Evolutionary conservation across 495 filamentous ascomycete genomes (phyloP).

Genomic region (Lasiosphaeria ovina): DNA sequence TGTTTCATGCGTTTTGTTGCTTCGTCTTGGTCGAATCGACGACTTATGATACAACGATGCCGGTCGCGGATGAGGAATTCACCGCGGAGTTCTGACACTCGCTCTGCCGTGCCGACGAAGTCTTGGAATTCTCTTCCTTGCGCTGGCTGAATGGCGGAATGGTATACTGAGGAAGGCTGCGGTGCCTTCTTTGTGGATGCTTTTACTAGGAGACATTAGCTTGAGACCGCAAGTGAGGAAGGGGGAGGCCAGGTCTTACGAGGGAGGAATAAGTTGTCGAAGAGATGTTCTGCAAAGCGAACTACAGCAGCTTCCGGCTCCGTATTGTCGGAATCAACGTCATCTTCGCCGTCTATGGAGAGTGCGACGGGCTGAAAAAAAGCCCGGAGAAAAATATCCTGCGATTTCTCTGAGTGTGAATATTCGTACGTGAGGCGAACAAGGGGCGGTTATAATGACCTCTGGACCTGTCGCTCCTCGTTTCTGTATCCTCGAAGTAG

Average conservation of each 20-base stretch:
- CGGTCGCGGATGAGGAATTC: constrained; percentile 30
- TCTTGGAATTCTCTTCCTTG: constrained; percentile 16
- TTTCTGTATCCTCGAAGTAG: constrained; percentile 17
- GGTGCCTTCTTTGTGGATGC: constrained; percentile 26
- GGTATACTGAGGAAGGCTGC: constrained; percentile 23
- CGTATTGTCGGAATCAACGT: constrained; percentile 19
- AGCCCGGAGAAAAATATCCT: constrained; percentile 26
- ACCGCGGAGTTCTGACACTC: constrained; percentile 23
- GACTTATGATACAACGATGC: constrained; percentile 30
- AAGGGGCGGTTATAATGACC: constrained; percentile 25
- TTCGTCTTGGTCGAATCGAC: constrained; percentile 25
- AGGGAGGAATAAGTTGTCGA: constrained; percentile 31
- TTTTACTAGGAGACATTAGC: constrained; percentile 24
- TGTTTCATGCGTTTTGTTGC: constrained; percentile 17
- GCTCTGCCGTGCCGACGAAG: constrained; percentile 23
- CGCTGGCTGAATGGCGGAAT: constrained; percentile 20
- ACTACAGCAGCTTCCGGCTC: constrained; percentile 15
- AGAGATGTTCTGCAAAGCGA: constrained; percentile 28
- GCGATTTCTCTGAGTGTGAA: constrained; percentile 26
- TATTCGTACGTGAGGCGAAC: constrained; percentile 31
- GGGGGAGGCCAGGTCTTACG: constrained; percentile 13
- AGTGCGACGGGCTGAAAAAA: constrained; percentile 24
- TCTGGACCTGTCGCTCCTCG: constrained; percentile 3
- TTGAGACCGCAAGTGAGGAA: neutral
- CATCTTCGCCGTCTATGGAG: constrained; percentile 18